A percentile compares a stretch with the other conserved stretches of the same genome.
phyloP scores from a whole-genome alignment of 805 yeast species.

The Yarrowia sp. region DNA sequence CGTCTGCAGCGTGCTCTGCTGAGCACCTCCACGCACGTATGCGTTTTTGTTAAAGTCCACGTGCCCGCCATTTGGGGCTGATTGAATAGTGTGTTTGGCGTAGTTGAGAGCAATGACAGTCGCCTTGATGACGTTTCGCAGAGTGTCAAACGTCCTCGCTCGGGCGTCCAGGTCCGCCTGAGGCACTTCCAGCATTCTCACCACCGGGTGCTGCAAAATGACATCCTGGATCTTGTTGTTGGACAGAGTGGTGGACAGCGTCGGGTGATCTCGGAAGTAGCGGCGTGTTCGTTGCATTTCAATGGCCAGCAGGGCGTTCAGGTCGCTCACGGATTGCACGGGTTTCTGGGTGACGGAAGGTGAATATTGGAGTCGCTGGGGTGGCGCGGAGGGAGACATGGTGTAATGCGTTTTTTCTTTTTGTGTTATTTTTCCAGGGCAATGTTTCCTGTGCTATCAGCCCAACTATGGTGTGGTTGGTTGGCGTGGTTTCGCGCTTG shows the following conservation, averaged over 20 bases:
- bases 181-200: slow-evolving; percentile 35
- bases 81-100: slow-evolving; percentile 20
- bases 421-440: neutral
- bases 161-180: slow-evolving; percentile 36
- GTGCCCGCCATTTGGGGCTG: neutral
- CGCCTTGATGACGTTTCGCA: slow-evolving; percentile 24
- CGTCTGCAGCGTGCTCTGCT: neutral
- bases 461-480: neutral
- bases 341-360: slow-evolving; percentile 9
- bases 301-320: slow-evolving; percentile 7
- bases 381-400: neutral
- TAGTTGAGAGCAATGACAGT: slow-evolving; percentile 22
- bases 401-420: neutral
- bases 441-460: neutral
- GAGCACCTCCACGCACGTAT: neutral
- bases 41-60: slow-evolving; percentile 18
- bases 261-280: slow-evolving; percentile 22
- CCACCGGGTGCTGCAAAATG: slow-evolving; percentile 35
- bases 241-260: slow-evolving; percentile 30
- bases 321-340: slow-evolving; percentile 5
- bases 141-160: slow-evolving; percentile 2
- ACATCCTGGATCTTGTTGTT: slow-evolving; percentile 37
- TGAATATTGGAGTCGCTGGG: neutral
- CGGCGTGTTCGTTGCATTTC: slow-evolving; percentile 27
- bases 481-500: neutral